A percentile compares a stretch with the other conserved stretches of the same genome.
phyloP scores from a whole-genome alignment of 495 filamentous ascomycete genomes.

The Apiosordaria backusii region DNA sequence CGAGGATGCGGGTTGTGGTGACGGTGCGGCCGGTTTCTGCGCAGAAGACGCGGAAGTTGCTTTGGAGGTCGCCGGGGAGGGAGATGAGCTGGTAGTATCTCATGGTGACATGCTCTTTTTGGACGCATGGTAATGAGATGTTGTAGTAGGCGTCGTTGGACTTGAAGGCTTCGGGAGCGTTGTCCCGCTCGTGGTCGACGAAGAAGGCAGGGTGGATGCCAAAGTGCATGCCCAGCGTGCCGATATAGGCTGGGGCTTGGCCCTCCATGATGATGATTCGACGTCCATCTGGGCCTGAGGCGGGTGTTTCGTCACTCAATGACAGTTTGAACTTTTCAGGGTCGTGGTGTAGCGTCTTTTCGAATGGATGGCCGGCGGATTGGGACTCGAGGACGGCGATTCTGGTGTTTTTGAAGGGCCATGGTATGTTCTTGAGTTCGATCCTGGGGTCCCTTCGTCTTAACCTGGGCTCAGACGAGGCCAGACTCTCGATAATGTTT shows the following conservation, averaged over 20 bases:
- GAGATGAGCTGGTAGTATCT: slow-evolving; percentile 5
- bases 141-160: not conserved
- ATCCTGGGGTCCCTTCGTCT: not conserved
- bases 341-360: not conserved
- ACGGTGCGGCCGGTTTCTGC: not conserved
- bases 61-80: not conserved
- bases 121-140: not conserved
- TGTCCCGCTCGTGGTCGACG: slow-evolving; percentile 4
- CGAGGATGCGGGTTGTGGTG: not conserved
- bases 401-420: not conserved
- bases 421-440: not conserved
- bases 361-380: not conserved
- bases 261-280: slow-evolving; percentile 3
- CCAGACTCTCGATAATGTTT: not conserved
- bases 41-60: not conserved
- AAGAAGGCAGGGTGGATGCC: not conserved
- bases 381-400: not conserved
- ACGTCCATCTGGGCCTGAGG: not conserved
- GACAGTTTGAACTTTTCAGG: not conserved
- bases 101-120: slow-evolving; percentile 2
- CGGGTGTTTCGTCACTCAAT: not conserved
- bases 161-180: not conserved
- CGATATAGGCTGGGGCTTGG: slow-evolving; percentile 1
- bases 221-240: not conserved
- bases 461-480: not conserved